Conservation (phyloP, 2,329 filamentous ascomycete genomes). For the Tympanopsis confertula region DNA sequence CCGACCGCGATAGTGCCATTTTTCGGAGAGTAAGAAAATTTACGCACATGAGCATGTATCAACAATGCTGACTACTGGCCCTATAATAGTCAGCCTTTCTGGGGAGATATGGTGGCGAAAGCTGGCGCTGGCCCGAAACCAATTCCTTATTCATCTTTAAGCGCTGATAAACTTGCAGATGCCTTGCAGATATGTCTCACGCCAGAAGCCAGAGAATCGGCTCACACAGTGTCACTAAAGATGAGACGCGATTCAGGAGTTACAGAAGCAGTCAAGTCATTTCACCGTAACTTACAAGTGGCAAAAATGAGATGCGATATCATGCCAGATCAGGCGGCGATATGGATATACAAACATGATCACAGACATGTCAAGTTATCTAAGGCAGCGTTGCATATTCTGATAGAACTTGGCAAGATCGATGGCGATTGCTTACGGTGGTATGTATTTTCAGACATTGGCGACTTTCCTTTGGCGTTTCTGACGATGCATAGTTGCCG, state of each 20-base stretch:
- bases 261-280: constrained; percentile 23
- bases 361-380: constrained; percentile 30
- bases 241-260: constrained; percentile 23
- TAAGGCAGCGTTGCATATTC: constrained; percentile 36
- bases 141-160: constrained; percentile 22
- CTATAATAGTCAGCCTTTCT: constrained; percentile 23
- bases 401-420: constrained; percentile 37
- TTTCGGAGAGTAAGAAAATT: constrained; percentile 19
- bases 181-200: constrained; percentile 20
- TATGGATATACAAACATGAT: constrained; percentile 29
- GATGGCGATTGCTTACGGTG: constrained; percentile 34
- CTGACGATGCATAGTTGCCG: constrained; percentile 37
- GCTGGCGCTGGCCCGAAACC: constrained; percentile 26
- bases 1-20: constrained; percentile 43
- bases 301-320: constrained; percentile 21
- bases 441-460: constrained; percentile 30
- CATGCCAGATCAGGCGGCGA: constrained; percentile 31
- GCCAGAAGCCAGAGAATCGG: constrained; percentile 15
- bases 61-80: not conserved
- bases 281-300: constrained; percentile 22
- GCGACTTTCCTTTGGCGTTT: constrained; percentile 42
- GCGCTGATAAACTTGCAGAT: constrained; percentile 18
- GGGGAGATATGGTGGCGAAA: constrained; percentile 25
- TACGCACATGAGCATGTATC: too few relatives aligned
- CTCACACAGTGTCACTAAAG: constrained; percentile 16